These are phyloP conservation scores for Gamsiella multidivaricata DNA, from an alignment of 192 early-diverging fungal species.

Conservation along the genomic window DNA sequence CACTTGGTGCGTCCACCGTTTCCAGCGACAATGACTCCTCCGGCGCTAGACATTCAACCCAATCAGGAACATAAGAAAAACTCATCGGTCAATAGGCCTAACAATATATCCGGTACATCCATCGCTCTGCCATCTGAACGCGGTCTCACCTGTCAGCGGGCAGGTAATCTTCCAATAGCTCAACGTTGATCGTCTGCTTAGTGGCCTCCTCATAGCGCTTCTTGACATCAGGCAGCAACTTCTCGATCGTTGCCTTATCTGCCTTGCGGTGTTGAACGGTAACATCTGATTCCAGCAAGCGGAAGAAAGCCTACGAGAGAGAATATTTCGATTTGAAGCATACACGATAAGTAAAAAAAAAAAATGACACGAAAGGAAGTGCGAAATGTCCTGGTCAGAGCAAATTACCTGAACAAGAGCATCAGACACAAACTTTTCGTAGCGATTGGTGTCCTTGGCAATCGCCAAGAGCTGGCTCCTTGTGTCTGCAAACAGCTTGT, in stretches of 20 bases:
- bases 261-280: constrained; percentile 75
- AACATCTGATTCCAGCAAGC: constrained; percentile 87
- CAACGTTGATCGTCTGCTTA: constrained; percentile 57
- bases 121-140: too few relatives aligned
- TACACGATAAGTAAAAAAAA: neutral
- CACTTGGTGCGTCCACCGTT: constrained; percentile 83
- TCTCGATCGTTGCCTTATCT: constrained; percentile 73
- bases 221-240: constrained; percentile 62
- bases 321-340: neutral
- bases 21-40: constrained; percentile 87
- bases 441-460: constrained; percentile 66
- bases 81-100: too few relatives aligned
- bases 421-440: constrained; percentile 74
- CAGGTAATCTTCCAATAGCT: constrained; percentile 70
- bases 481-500: constrained; percentile 83
- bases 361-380: neutral
- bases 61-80: too few relatives aligned
- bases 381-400: too few relatives aligned
- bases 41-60: constrained; percentile 65
- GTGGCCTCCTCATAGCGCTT: constrained; percentile 69
- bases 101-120: too few relatives aligned
- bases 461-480: constrained; percentile 68
- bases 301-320: constrained; percentile 72
- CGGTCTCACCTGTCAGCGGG: constrained; percentile 69
- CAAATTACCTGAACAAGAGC: constrained; percentile 81